Percentiles rank a stretch among this genome's conserved stretches.
phyloP scores from a whole-genome alignment of 345 rosid species.

The Lumnitzera racemosa region DNA sequence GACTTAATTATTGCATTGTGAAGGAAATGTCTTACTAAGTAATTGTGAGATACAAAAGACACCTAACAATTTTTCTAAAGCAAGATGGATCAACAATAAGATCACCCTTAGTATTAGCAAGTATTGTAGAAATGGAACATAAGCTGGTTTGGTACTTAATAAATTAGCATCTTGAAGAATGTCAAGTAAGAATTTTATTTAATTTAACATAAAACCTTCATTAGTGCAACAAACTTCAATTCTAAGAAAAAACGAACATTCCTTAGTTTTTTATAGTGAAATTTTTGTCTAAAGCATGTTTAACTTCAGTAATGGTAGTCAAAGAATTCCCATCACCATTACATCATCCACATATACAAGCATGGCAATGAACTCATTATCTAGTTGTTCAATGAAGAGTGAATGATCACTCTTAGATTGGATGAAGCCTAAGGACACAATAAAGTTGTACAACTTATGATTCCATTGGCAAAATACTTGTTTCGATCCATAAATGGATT shows the following conservation, averaged over 20 bases:
- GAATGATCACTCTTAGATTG: background rate
- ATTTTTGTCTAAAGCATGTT: background rate
- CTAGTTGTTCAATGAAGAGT: background rate
- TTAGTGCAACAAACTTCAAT: background rate
- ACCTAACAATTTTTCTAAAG: background rate
- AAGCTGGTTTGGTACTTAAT: background rate
- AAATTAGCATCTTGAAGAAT: background rate
- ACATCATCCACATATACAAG: background rate
- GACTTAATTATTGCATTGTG: background rate
- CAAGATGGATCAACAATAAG: background rate
- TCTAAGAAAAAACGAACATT: background rate
- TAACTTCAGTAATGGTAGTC: background rate
- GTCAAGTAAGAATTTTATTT: background rate
- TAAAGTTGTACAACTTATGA: background rate
- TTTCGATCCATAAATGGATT: background rate
- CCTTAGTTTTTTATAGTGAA: background rate
- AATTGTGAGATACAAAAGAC: background rate
- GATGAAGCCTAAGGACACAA: background rate
- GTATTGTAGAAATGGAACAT: background rate
- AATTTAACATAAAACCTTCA: background rate
- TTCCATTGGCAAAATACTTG: background rate
- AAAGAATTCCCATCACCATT: background rate
- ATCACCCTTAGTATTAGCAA: background rate
- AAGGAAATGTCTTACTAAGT: background rate
- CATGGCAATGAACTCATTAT: background rate